Percentiles rank a stretch among this genome's conserved stretches.
Conservation (phyloP, 805 yeast genomes). For the Candida qinlingensis region DNA sequence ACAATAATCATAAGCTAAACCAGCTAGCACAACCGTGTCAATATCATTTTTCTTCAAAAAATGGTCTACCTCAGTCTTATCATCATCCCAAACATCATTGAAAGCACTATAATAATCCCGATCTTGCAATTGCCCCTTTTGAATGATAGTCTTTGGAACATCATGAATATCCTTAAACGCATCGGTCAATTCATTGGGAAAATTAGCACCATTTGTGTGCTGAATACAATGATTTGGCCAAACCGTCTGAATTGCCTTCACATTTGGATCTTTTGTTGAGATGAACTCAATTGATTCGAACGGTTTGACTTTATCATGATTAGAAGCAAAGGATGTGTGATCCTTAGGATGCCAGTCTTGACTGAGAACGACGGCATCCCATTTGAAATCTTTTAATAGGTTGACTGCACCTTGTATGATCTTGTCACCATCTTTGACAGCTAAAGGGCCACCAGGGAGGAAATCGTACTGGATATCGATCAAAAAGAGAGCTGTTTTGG, state of each 20-base stretch:
- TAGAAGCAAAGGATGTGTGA: conserved; percentile 80
- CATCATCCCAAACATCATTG: conserved; percentile 68
- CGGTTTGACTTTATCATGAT: conserved; percentile 45
- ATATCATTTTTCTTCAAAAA: conserved; percentile 43
- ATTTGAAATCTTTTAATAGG: conserved; percentile 41
- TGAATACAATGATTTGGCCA: conserved; percentile 96
- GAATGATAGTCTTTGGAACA: conserved; percentile 41
- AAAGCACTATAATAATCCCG: conserved; percentile 89
- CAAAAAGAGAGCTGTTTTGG: conserved; percentile 54
- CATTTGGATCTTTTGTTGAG: conserved; percentile 40
- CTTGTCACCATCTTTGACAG: conserved; percentile 59
- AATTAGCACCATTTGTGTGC: conserved; percentile 56
- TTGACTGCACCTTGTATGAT: conserved; percentile 48
- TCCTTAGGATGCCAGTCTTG: conserved; percentile 85
- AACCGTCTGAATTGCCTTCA: conserved; percentile 39
- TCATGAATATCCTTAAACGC: conserved; percentile 26
- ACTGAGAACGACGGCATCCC: conserved; percentile 66
- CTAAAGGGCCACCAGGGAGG: conserved; percentile 77
- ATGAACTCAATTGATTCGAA: conserved; percentile 43
- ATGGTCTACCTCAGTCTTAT: conserved; percentile 58
- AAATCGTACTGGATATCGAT: conserved; percentile 88
- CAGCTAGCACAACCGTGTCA: conserved; percentile 65
- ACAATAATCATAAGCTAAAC: conserved; percentile 84
- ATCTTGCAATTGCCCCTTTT: conserved; percentile 67
- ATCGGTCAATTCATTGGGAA: conserved; percentile 45